Evolutionary conservation across 2,329 filamentous ascomycete species (phyloP).

Genomic region (Exophiala sp.): DNA sequence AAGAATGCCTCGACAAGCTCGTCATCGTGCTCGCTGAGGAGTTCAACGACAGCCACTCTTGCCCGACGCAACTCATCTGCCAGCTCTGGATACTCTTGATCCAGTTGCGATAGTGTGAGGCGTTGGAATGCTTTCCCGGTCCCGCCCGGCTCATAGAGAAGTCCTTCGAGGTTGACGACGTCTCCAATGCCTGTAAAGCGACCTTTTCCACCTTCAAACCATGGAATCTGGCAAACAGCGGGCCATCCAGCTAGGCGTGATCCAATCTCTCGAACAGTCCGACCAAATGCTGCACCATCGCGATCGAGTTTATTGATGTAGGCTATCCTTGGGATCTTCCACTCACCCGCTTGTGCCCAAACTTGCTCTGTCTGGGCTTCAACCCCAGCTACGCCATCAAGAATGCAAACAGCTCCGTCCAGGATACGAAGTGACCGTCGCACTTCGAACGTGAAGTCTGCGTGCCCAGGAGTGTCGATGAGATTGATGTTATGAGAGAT

Average conservation of each 20-base stretch:
- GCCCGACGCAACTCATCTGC: conserved; percentile 70
- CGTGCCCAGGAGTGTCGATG: conserved; percentile 94
- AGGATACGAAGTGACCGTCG: conserved; percentile 82
- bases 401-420: conserved; percentile 87
- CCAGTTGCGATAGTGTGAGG: conserved; percentile 54
- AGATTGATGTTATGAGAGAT: conserved; percentile 73
- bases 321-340: conserved; percentile 76
- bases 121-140: conserved; percentile 63
- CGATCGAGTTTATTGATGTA: conserved; percentile 85
- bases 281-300: conserved; percentile 75
- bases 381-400: conserved; percentile 88
- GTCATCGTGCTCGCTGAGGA: conserved; percentile 85
- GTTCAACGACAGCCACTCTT: conserved; percentile 73
- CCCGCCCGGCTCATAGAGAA: conserved; percentile 67
- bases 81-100: conserved; percentile 48
- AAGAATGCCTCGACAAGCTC: conserved; percentile 79
- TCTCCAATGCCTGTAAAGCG: conserved; percentile 81
- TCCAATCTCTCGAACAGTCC: conserved; percentile 82
- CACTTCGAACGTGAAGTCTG: conserved; percentile 96
- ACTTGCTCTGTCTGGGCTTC: conserved; percentile 97
- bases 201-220: conserved; percentile 74
- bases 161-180: conserved; percentile 68
- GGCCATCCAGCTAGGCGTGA: conserved; percentile 77
- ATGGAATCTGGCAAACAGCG: conserved; percentile 89
- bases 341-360: conserved; percentile 84